Evolutionary conservation across 1,284 basidiomycete genomes (phyloP), one percentile per base, ranked within the genome.

Genomic region (Thecaphora thlaspeos): DNA sequence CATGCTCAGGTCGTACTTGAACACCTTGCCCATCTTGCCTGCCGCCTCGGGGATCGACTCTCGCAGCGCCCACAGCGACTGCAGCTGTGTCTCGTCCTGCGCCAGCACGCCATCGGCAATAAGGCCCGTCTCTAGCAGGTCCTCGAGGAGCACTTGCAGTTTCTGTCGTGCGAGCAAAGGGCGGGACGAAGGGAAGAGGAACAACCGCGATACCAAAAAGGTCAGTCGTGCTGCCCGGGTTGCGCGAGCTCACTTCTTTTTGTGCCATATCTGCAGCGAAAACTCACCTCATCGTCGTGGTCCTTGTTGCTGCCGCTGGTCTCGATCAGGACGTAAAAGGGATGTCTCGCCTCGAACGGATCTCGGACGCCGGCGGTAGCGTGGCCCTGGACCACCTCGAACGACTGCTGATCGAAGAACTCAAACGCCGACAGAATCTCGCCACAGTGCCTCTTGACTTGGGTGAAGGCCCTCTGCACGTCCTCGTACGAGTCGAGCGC

Each of bases 371-470:
- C 55, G 82, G 12, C 90, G 86, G 68, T 90, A 86, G 77, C 61
- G 55, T 80, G 77, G 26, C 70, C 64, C 44, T 76, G 71, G 12
- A 90, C 89, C 41, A 97, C 82, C 46, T 93, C 86, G 78, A 94
- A 94, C 3, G 90, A 85, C 14, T 87, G 86, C 53, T 89, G 83
- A 78, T 99, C 95, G 56, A 95, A 90, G 80, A 90, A 97, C 79
- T 99, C 95, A 77, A 98, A 98, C 0, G 95, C 95, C 1, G 91
- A 95, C 21, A 99, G 84, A 60, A 99, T 95, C 81, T 99, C 95
- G 7, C 90, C 92, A 8, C 97, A 82, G 68, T 91, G 86, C 23
- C 82, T 81, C 76, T 83, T 82, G 38, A 82, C 82, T 60, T 82
- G 81, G n/a, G 76, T 78, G 68, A 82, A 84, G 34, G 83, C 81